A percentile compares a stretch with the other conserved stretches of the same genome.
phyloP scores from a whole-genome alignment of 2,329 filamentous ascomycete species.

The Thielaviopsis ethacetica region DNA sequence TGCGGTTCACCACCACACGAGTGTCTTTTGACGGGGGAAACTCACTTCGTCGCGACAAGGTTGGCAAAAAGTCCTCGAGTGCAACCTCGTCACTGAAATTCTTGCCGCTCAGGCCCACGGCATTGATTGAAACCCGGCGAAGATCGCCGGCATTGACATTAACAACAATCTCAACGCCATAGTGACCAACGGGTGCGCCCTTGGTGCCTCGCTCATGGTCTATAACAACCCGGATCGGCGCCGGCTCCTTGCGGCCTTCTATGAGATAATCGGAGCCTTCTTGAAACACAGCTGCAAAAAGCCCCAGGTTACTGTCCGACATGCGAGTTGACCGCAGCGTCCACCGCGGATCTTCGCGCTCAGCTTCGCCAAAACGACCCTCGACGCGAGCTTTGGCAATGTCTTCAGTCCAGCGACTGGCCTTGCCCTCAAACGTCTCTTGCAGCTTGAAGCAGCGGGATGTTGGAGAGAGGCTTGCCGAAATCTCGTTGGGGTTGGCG shows the following conservation, averaged over 20 bases:
- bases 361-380: constrained; percentile 64
- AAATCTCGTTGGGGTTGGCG: constrained; percentile 19
- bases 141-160: constrained; percentile 39
- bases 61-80: constrained; percentile 55
- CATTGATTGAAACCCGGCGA: constrained; percentile 32
- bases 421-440: constrained; percentile 63
- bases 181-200: constrained; percentile 48
- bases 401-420: constrained; percentile 64
- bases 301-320: constrained; percentile 40
- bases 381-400: constrained; percentile 75
- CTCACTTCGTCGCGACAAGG: constrained; percentile 58
- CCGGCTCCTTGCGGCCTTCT: constrained; percentile 49
- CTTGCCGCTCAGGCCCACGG: constrained; percentile 50
- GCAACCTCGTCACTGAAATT: constrained; percentile 60
- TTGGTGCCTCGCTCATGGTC: constrained; percentile 53
- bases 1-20: constrained; percentile 18
- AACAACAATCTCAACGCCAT: constrained; percentile 54
- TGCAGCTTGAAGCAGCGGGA: constrained; percentile 55
- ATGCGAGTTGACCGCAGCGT: constrained; percentile 55
- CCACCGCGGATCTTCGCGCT: constrained; percentile 70
- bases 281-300: constrained; percentile 56
- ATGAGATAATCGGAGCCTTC: constrained; percentile 46
- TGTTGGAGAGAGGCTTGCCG: constrained; percentile 20
- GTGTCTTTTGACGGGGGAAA: not conserved
- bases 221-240: constrained; percentile 55